Evolutionary conservation across 768 basidiomycete genomes (phyloP).

Genomic region (Saitozyma podzolica): DNA sequence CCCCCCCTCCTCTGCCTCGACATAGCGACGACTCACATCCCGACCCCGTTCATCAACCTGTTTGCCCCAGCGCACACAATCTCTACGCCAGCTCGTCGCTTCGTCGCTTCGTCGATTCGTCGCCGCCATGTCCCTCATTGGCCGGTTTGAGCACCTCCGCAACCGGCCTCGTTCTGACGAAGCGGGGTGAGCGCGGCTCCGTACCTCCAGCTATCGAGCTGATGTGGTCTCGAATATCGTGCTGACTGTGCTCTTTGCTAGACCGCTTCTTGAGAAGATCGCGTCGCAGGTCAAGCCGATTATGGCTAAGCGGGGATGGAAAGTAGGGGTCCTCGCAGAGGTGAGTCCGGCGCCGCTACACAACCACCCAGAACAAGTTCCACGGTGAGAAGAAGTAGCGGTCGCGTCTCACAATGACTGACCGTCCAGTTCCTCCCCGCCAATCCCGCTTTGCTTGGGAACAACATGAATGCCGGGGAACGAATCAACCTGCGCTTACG

Average conservation of each 20-base stretch:
- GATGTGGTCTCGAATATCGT: neutral
- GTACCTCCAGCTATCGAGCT: too few species aligned
- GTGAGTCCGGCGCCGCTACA: constrained; percentile 15
- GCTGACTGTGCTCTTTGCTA: neutral
- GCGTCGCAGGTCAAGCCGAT: constrained; percentile 78
- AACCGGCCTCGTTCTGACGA: constrained; percentile 39
- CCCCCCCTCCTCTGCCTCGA: neutral
- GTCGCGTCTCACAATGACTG: too few species aligned
- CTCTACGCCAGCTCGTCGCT: neutral
- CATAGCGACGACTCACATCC: neutral
- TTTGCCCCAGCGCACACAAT: too few species aligned
- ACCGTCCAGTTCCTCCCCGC: constrained; percentile 29
- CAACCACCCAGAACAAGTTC: too few species aligned
- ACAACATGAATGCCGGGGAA: constrained; percentile 68
- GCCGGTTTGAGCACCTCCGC: constrained; percentile 40
- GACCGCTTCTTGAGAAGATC: constrained; percentile 46
- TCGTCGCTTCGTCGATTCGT: too few species aligned
- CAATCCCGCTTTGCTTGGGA: constrained; percentile 36
- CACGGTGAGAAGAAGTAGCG: too few species aligned
- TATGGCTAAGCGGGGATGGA: constrained; percentile 83
- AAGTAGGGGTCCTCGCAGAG: constrained; percentile 53
- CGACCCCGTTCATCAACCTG: neutral
- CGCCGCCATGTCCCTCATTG: constrained; percentile 23
- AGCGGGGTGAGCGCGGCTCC: constrained; percentile 31
- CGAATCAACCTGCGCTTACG: constrained; percentile 82